Evolutionary conservation across 805 yeast genomes (phyloP).

Genomic region (Zygotorulaspora chibaensis): DNA sequence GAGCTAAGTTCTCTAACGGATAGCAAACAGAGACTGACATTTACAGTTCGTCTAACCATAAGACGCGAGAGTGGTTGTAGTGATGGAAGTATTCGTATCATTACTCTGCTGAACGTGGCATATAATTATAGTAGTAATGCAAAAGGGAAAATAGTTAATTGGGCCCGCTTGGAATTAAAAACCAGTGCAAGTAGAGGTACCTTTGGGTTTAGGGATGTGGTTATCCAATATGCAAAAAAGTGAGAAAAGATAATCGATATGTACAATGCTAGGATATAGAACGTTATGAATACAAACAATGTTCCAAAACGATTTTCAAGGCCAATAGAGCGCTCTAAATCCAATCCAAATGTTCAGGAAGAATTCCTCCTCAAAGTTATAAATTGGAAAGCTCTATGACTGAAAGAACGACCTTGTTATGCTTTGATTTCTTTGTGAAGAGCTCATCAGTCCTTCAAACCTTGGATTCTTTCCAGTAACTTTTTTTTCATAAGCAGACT

Average conservation of each 20-base stretch:
- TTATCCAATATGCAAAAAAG: not conserved
- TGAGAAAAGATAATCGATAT: not conserved
- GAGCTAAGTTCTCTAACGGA: conserved; percentile 7
- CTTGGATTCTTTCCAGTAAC: not conserved
- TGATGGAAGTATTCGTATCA: conserved; percentile 14
- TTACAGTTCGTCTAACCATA: conserved; percentile 2
- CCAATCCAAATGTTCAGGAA: not conserved
- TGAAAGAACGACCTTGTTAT: not conserved
- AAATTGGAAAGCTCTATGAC: not conserved
- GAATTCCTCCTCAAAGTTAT: not conserved
- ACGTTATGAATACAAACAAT: not conserved
- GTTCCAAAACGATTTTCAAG: not conserved
- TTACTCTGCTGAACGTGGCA: conserved; percentile 8
- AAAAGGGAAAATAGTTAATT: not conserved
- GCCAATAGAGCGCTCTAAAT: not conserved
- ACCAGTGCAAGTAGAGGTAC: no score
- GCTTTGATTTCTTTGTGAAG: not conserved
- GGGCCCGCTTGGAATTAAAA: not conserved
- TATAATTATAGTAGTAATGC: conserved; percentile 1
- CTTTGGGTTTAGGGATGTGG: not conserved
- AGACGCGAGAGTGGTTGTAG: conserved; percentile 9
- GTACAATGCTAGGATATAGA: not conserved
- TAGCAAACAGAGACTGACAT: not conserved
- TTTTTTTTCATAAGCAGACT: not conserved
- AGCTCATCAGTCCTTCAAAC: not conserved